phyloP scores from a whole-genome alignment of 176 grass and related monocot species.

The Carex littledalei region DNA sequence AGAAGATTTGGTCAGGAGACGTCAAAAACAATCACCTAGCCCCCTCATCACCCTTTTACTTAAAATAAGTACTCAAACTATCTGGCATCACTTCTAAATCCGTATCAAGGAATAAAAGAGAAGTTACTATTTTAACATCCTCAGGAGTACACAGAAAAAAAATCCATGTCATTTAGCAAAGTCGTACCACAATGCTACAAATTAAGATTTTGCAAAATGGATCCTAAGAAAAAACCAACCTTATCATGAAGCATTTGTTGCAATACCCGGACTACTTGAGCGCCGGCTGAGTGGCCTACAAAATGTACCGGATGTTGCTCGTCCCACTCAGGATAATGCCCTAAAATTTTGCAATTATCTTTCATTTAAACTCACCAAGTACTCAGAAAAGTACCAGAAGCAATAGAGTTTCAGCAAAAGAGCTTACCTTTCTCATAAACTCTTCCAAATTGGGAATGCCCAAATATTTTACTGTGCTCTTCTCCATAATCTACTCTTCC shows the following conservation, averaged over 20 bases:
- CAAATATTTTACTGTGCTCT: slow-evolving; percentile 47
- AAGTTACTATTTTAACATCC: neutral
- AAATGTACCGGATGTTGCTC: slow-evolving; percentile 62
- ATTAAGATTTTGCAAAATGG: neutral
- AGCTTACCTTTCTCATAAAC: slow-evolving; percentile 45
- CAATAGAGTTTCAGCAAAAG: neutral
- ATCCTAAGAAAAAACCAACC: slow-evolving; percentile 12
- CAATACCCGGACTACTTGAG: slow-evolving; percentile 63
- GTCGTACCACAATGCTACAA: neutral
- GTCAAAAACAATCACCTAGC: neutral
- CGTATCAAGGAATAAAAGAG: neutral
- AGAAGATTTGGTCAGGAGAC: neutral
- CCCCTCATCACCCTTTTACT: neutral
- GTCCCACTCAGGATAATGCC: slow-evolving; percentile 68
- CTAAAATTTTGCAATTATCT: slow-evolving; percentile 17
- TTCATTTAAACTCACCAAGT: neutral
- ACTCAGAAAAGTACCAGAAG: neutral
- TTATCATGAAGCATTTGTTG: slow-evolving; percentile 91
- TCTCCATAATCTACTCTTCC: slow-evolving; percentile 78
- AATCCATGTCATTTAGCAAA: neutral
- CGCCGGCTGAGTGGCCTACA: slow-evolving; percentile 78
- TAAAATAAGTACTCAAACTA: neutral
- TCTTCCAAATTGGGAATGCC: slow-evolving; percentile 52
- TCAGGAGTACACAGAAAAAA: neutral
- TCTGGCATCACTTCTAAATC: neutral